Evolutionary conservation across 768 basidiomycete species (phyloP).

Genomic region (Trametes punicea): DNA sequence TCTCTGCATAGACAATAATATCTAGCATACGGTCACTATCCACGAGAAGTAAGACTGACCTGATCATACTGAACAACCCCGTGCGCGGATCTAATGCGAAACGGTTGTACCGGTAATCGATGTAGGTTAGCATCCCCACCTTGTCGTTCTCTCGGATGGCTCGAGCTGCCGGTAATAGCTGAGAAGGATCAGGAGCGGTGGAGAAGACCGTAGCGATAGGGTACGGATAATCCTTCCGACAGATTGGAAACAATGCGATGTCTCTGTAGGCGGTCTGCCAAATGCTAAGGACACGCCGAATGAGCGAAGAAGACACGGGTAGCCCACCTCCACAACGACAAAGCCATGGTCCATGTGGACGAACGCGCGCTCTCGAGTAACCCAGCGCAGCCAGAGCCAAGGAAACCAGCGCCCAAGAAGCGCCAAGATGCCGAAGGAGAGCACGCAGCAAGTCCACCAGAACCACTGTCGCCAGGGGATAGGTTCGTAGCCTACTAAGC

Average conservation of each 20-base stretch:
- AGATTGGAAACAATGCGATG: conserved; percentile 71
- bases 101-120: conserved; percentile 91
- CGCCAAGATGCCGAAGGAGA: conserved; percentile 68
- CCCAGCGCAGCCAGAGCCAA: conserved; percentile 84
- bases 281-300: conserved; percentile 23
- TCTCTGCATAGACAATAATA: conserved; percentile 47
- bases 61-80: conserved; percentile 78
- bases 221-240: conserved; percentile 69
- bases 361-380: conserved; percentile 81
- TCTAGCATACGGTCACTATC: neutral
- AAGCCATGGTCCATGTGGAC: conserved; percentile 65
- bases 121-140: conserved; percentile 55
- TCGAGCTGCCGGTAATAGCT: conserved; percentile 11
- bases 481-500: conserved; percentile 83
- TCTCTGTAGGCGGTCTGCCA: conserved; percentile 80
- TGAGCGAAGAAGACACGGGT: conserved; percentile 4
- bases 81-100: conserved; percentile 84
- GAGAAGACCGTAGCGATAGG: conserved; percentile 80
- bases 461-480: conserved; percentile 55
- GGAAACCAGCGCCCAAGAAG: conserved; percentile 95
- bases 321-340: conserved; percentile 83
- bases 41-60: conserved; percentile 42
- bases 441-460: conserved; percentile 69
- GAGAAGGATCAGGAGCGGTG: conserved; percentile 15
- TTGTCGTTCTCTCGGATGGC: conserved; percentile 30